Percentiles rank a stretch among this genome's conserved stretches.
Evolutionary conservation across 352 stramenopile species (phyloP).

Genomic region (Pythium phragmiticola): DNA sequence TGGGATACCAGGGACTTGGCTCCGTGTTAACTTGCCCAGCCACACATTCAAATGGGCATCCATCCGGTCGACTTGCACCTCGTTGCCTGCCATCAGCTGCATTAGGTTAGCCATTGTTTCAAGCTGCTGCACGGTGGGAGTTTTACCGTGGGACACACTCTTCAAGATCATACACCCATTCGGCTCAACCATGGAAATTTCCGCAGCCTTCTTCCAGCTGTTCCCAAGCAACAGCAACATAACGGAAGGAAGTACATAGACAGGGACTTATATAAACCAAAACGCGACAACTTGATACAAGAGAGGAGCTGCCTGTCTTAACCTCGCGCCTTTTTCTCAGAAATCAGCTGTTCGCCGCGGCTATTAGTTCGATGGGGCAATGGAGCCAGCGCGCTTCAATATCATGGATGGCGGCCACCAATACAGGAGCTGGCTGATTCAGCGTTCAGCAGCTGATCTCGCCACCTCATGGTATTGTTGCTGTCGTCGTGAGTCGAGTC

Average conservation of each 20-base stretch:
- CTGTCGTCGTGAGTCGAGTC: not conserved
- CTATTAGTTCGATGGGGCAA: not conserved
- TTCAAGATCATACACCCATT: not conserved
- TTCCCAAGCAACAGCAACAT: not conserved
- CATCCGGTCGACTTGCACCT: slow-evolving; percentile 4
- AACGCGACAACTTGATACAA: too few relatives aligned
- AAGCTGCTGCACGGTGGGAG: not conserved
- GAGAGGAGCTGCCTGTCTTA: too few relatives aligned
- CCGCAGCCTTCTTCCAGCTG: slow-evolving; percentile 2
- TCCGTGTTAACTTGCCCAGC: too few relatives aligned
- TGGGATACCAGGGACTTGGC: too few relatives aligned
- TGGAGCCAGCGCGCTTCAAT: slow-evolving; percentile 11
- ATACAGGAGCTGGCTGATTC: not conserved
- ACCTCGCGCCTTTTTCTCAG: not conserved
- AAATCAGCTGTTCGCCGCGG: not conserved
- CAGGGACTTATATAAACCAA: too few relatives aligned
- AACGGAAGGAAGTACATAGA: too few relatives aligned
- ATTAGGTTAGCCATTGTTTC: not conserved
- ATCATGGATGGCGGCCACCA: not conserved
- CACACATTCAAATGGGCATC: not conserved
- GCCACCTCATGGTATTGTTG: not conserved
- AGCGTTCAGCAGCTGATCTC: not conserved
- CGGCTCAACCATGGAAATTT: not conserved
- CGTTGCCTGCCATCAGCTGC: not conserved
- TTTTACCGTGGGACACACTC: not conserved